Evolutionary conservation across 768 basidiomycete species (phyloP).

Genomic region (Termitomyces sp.): DNA sequence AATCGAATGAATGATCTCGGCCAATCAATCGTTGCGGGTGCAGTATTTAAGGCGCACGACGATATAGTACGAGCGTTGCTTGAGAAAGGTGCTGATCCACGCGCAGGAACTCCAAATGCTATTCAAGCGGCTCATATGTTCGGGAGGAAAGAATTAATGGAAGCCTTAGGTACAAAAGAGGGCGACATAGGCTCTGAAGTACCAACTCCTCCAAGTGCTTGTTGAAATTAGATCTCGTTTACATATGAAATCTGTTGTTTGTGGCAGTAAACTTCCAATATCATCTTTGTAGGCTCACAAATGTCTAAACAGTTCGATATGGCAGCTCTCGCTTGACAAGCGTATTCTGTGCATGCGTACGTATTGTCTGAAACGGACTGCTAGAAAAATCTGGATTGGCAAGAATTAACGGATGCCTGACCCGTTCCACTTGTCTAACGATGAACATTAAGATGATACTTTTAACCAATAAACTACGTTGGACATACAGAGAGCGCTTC

Average conservation of each 20-base stretch:
- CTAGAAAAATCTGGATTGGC: conserved; percentile 57
- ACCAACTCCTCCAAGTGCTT: conserved; percentile 24
- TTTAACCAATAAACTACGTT: conserved; percentile 1
- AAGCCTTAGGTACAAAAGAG: conserved; percentile 51
- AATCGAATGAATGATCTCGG: conserved; percentile 66
- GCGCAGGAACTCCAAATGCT: conserved; percentile 60
- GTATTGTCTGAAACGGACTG: conserved; percentile 75
- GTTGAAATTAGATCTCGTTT: background rate
- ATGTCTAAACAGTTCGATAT: background rate
- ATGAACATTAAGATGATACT: background rate
- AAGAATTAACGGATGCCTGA: conserved; percentile 66
- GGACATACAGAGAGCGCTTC: conserved; percentile 60
- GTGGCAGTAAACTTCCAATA: background rate
- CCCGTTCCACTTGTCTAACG: conserved; percentile 55
- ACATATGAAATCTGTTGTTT: background rate
- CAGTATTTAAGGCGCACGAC: conserved; percentile 68
- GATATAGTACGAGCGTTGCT: conserved; percentile 56
- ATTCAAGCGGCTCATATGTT: conserved; percentile 70
- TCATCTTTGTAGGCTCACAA: background rate
- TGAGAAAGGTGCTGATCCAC: conserved; percentile 55
- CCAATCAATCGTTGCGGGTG: conserved; percentile 72
- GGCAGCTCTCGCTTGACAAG: conserved; percentile 38
- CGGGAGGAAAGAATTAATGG: conserved; percentile 47
- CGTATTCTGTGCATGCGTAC: conserved; percentile 76
- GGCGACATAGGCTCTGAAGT: conserved; percentile 41